Percentiles rank a stretch among this genome's conserved stretches.
Evolutionary conservation across 805 yeast genomes (phyloP).

Genomic region (Saturnispora halmiae): DNA sequence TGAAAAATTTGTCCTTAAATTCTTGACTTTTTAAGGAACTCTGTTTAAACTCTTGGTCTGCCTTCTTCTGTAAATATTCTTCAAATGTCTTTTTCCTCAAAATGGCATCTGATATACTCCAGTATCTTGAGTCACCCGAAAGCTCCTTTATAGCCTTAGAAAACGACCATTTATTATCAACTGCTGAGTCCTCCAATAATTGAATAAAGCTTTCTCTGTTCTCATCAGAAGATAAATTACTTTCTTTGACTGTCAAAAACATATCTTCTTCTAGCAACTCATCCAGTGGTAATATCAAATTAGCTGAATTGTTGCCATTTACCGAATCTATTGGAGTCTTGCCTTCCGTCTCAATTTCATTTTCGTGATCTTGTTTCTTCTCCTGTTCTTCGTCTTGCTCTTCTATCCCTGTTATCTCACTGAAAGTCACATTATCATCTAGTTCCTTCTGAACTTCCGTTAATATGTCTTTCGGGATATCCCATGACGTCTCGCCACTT

Average conservation of each 20-base stretch:
- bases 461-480: slow-evolving; percentile 47
- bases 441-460: slow-evolving; percentile 3
- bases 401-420: slow-evolving; percentile 7
- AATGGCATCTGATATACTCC: slow-evolving; percentile 56
- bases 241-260: no score
- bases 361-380: background rate
- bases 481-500: slow-evolving; percentile 73
- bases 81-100: slow-evolving; percentile 56
- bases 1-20: slow-evolving; percentile 45
- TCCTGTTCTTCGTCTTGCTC: background rate
- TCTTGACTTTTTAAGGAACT: slow-evolving; percentile 45
- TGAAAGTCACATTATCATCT: slow-evolving; percentile 17
- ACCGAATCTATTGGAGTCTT: background rate
- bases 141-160: slow-evolving; percentile 51
- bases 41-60: slow-evolving; percentile 42
- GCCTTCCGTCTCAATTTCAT: background rate
- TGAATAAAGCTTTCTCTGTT: slow-evolving; percentile 34
- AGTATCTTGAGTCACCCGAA: slow-evolving; percentile 53
- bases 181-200: slow-evolving; percentile 45
- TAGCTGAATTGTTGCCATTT: background rate
- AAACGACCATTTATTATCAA: slow-evolving; percentile 73
- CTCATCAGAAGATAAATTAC: background rate
- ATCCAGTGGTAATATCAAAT: background rate
- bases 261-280: slow-evolving; percentile 9
- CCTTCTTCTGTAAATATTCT: slow-evolving; percentile 44